Conservation (phyloP, 805 yeast genomes). For the Pichia nakasei region DNA sequence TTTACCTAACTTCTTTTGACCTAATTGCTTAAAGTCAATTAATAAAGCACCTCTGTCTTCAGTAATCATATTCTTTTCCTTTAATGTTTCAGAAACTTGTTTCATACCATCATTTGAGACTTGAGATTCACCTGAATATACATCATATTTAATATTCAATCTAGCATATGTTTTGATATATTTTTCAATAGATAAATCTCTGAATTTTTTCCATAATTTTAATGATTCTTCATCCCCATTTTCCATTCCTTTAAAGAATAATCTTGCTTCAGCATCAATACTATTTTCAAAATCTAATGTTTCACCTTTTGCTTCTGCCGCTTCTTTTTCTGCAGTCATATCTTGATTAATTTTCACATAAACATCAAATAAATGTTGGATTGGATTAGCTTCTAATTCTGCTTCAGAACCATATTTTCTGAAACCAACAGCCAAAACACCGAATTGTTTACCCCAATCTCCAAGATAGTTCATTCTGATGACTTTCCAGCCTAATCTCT, state of each 20-base stretch:
- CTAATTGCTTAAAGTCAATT: slow-evolving; percentile 71
- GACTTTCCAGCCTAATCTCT: slow-evolving; percentile 88
- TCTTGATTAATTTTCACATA: slow-evolving; percentile 83
- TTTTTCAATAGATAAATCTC: slow-evolving; percentile 82
- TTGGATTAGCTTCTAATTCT: slow-evolving; percentile 65
- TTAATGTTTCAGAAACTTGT: slow-evolving; percentile 51
- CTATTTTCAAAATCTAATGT: slow-evolving; percentile 35
- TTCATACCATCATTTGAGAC: slow-evolving; percentile 69
- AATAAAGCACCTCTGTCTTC: slow-evolving; percentile 89
- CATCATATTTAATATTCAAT: slow-evolving; percentile 80
- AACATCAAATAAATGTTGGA: slow-evolving; percentile 88
- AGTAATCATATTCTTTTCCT: slow-evolving; percentile 60
- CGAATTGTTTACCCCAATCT: slow-evolving; percentile 99
- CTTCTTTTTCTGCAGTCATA: slow-evolving; percentile 55
- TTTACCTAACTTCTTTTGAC: slow-evolving; percentile 85
- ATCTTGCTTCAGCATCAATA: slow-evolving; percentile 79
- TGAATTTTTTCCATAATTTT: slow-evolving; percentile 74
- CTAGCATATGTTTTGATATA: slow-evolving; percentile 86
- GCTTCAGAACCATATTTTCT: slow-evolving; percentile 77
- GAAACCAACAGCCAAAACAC: slow-evolving; percentile 89
- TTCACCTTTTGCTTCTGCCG: slow-evolving; percentile 41
- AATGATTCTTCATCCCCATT: slow-evolving; percentile 81
- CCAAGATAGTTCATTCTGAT: slow-evolving; percentile 89
- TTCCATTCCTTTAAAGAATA: slow-evolving; percentile 84
- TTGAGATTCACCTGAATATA: slow-evolving; percentile 93